Conservation (phyloP, 2,329 filamentous ascomycete species). For the Trichophyton mentagrophytes region DNA sequence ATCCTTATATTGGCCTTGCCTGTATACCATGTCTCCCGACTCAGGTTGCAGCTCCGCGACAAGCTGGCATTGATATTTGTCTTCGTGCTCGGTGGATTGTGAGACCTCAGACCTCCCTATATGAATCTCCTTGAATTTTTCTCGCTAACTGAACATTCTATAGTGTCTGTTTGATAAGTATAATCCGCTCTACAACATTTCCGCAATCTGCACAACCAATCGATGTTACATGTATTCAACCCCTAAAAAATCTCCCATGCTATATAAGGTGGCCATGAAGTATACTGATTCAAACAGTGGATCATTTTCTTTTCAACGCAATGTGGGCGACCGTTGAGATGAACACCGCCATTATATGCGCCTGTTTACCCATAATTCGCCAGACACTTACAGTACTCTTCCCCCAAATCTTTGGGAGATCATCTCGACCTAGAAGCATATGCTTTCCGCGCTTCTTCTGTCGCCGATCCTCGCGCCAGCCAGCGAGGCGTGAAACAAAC, state of each 20-base stretch:
- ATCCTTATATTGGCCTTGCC: constrained; percentile 10
- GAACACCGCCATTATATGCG: constrained; percentile 26
- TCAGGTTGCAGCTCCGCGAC: constrained; percentile 8
- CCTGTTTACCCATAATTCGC: constrained; percentile 22
- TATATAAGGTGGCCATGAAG: background rate
- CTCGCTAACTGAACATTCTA: background rate
- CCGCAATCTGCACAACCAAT: background rate
- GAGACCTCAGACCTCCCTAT: background rate
- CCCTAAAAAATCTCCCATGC: background rate
- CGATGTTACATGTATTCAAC: constrained; percentile 10
- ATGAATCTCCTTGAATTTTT: background rate
- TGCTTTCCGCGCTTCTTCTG: background rate
- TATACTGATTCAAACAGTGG: background rate
- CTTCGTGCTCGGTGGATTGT: constrained; percentile 12
- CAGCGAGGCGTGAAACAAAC: background rate
- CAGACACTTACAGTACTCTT: constrained; percentile 8
- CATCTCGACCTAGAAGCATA: background rate
- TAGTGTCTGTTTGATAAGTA: constrained; percentile 31
- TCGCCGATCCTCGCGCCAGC: background rate
- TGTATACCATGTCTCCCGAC: constrained; percentile 8
- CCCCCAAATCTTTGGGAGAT: constrained; percentile 2
- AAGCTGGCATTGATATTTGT: constrained; percentile 12
- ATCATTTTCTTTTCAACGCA: constrained; percentile 10
- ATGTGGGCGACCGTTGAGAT: constrained; percentile 25
- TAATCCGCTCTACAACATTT: constrained; percentile 24